phyloP scores from a whole-genome alignment of 768 basidiomycete species.

The Lepiota venenata region DNA sequence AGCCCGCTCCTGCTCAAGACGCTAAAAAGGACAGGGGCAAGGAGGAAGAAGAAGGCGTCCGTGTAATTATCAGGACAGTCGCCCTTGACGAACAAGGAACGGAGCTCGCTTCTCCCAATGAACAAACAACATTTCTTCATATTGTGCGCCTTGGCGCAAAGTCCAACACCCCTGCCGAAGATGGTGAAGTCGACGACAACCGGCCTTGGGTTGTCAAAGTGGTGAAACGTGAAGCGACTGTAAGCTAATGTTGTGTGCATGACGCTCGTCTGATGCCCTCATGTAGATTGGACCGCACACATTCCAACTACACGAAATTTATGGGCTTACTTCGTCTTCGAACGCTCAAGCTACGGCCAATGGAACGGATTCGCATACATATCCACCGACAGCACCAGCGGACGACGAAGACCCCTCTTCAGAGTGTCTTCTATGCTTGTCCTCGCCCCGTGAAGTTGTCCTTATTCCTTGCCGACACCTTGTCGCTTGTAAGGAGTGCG shows the following conservation, averaged over 20 bases:
- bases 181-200: constrained; percentile 48
- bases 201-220: constrained; percentile 94
- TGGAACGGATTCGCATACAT: constrained; percentile 28
- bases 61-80: constrained; percentile 74
- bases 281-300: constrained; percentile 84
- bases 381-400: constrained; percentile 36
- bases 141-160: constrained; percentile 66
- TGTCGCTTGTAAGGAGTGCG: constrained; percentile 94
- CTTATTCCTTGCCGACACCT: constrained; percentile 91
- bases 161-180: constrained; percentile 31
- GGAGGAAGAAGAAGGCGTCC: constrained; percentile 64
- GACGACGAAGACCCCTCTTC: constrained; percentile 71
- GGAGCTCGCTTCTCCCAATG: constrained; percentile 67
- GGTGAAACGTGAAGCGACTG: constrained; percentile 86
- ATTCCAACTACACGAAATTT: constrained; percentile 95
- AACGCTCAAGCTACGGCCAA: constrained; percentile 29
- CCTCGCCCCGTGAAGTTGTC: constrained; percentile 86
- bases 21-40: constrained; percentile 39
- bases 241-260: constrained; percentile 26
- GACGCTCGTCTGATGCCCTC: constrained; percentile 5
- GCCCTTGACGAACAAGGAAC: constrained; percentile 77
- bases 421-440: constrained; percentile 90
- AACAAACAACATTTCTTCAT: constrained; percentile 87
- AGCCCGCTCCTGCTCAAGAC: constrained; percentile 37
- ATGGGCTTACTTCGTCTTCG: constrained; percentile 71